Percentiles rank a stretch among this genome's conserved stretches.
Evolutionary conservation across 495 filamentous ascomycete species (phyloP).

Genomic region (Platismatia glauca): DNA sequence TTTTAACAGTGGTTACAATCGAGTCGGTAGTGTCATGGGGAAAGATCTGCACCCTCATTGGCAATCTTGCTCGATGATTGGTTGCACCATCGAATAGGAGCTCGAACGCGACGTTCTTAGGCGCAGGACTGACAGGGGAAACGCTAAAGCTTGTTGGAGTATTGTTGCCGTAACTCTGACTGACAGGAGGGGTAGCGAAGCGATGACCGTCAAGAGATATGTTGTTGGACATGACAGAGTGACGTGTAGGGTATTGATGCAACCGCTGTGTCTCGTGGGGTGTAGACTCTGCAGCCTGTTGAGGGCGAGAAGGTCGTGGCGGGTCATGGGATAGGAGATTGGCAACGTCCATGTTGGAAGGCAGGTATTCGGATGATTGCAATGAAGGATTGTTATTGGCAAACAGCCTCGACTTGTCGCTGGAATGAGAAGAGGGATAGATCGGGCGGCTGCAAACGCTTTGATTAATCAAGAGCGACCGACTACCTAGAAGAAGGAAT

Average conservation of each 20-base stretch:
- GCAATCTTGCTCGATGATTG: slow-evolving; percentile 67
- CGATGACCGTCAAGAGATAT: slow-evolving; percentile 21
- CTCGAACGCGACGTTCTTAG: slow-evolving; percentile 80
- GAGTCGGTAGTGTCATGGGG: slow-evolving; percentile 92
- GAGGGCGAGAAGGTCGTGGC: slow-evolving; percentile 15
- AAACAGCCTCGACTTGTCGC: not conserved
- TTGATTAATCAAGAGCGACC: not conserved
- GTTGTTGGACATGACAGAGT: slow-evolving; percentile 27
- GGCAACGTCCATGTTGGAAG: slow-evolving; percentile 34
- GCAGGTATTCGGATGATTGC: not conserved
- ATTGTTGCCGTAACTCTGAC: slow-evolving; percentile 13
- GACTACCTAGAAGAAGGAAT: not conserved
- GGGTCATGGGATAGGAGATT: slow-evolving; percentile 34
- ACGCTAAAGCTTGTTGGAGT: slow-evolving; percentile 32
- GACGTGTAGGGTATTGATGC: slow-evolving; percentile 36
- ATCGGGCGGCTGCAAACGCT: not conserved
- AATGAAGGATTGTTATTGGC: not conserved
- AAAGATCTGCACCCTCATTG: slow-evolving; percentile 84
- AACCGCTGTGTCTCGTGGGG: slow-evolving; percentile 35
- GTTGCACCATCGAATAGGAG: slow-evolving; percentile 66
- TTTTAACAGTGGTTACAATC: slow-evolving; percentile 93
- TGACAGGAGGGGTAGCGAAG: slow-evolving; percentile 21
- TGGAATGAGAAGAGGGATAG: not conserved
- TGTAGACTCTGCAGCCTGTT: slow-evolving; percentile 33
- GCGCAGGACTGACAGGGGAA: slow-evolving; percentile 45